A percentile compares a stretch with the other conserved stretches of the same genome.
These are phyloP conservation scores for Pichia sp. DNA, from an alignment of 1,139 yeast species.

Conservation along the genomic window DNA sequence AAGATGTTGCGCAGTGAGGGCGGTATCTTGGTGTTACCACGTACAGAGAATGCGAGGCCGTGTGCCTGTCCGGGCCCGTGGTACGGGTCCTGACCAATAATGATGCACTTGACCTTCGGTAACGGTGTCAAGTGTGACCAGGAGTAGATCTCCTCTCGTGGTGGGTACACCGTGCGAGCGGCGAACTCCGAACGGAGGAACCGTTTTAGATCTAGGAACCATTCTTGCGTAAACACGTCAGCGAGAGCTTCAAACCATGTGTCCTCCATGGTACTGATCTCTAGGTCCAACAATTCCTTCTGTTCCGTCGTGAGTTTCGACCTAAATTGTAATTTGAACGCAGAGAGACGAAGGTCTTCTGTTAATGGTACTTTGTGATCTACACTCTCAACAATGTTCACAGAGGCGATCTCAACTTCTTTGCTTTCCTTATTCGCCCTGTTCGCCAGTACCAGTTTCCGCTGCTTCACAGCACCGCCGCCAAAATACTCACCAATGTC, in stretches of 20 bases:
- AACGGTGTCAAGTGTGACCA: conserved; percentile 90
- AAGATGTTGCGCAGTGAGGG: conserved; percentile 87
- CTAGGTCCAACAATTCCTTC: conserved; percentile 51
- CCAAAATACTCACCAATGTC: neutral
- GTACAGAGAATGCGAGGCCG: conserved; percentile 89
- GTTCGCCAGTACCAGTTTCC: too few relatives aligned
- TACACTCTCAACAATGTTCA: too few relatives aligned
- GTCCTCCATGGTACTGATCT: conserved; percentile 60
- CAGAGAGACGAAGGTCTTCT: too few relatives aligned
- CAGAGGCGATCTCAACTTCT: too few relatives aligned
- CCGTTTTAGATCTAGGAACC: conserved; percentile 65
- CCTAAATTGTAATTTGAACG: conserved; percentile 38
- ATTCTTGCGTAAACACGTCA: conserved; percentile 74
- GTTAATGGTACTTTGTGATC: too few relatives aligned
- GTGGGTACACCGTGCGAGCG: conserved; percentile 59
- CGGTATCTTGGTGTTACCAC: conserved; percentile 74
- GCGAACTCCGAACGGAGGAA: conserved; percentile 40
- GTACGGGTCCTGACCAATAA: conserved; percentile 96
- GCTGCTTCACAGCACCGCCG: neutral
- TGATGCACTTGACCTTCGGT: conserved; percentile 61
- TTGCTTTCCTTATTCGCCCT: too few relatives aligned
- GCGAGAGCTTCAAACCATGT: conserved; percentile 72
- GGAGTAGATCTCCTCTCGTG: conserved; percentile 68
- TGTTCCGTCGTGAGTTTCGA: conserved; percentile 46
- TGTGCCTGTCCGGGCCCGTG: conserved; percentile 93